Evolutionary conservation across 192 early-diverging fungal genomes (phyloP).

Genomic region (Rhizophagus prolifer): DNA sequence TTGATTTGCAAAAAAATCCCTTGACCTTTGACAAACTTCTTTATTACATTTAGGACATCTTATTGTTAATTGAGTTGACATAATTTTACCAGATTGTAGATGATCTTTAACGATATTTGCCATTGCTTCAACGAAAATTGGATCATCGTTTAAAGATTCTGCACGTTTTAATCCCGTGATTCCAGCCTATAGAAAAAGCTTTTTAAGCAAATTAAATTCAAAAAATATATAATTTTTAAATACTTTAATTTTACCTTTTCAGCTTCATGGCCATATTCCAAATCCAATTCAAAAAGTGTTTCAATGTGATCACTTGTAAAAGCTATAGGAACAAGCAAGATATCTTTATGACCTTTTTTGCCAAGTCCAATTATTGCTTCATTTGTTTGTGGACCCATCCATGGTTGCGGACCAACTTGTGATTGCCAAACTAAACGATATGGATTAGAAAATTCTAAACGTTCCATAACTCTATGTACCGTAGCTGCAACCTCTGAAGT

Average conservation of each 20-base stretch:
- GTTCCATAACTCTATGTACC: conserved; percentile 77
- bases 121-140: conserved; percentile 87
- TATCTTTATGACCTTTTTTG: conserved; percentile 72
- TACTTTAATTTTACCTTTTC: conserved; percentile 56
- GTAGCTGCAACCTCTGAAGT: conserved; percentile 84
- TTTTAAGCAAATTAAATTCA: not conserved
- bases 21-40: conserved; percentile 61
- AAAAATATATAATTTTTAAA: conserved; percentile 1
- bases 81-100: conserved; percentile 46
- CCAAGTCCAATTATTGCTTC: conserved; percentile 76
- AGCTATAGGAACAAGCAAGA: conserved; percentile 89
- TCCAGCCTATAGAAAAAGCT: conserved; percentile 55
- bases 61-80: conserved; percentile 58
- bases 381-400: conserved; percentile 90
- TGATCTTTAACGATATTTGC: conserved; percentile 84
- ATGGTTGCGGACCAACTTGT: conserved; percentile 87
- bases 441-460: conserved; percentile 71
- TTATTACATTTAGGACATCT: conserved; percentile 77
- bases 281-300: conserved; percentile 94
- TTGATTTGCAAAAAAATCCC: conserved; percentile 59
- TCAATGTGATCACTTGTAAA: conserved; percentile 98
- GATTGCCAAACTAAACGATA: conserved; percentile 95
- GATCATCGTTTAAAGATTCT: conserved; percentile 91
- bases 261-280: conserved; percentile 88
- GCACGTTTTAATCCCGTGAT: conserved; percentile 82